Percentiles rank a stretch among this genome's conserved stretches.
phyloP scores from a whole-genome alignment of 176 grass and related monocot species.

The Luzula sylvatica region DNA sequence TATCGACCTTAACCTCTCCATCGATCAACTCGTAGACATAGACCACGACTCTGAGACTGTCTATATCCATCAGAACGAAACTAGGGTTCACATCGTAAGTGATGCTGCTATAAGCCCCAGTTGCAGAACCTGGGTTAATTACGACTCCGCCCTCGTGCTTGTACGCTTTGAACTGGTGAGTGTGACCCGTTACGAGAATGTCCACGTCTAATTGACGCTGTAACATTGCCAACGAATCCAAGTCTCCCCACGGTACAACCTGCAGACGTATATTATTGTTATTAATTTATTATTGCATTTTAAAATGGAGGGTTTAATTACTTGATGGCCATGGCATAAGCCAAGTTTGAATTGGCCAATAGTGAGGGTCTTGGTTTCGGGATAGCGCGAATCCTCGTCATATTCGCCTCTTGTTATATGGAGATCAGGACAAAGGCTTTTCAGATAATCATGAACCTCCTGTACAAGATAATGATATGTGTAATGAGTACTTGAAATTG shows the following conservation, averaged over 20 bases:
- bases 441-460: slow-evolving; percentile 97
- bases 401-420: slow-evolving; percentile 90
- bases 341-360: slow-evolving; percentile 99
- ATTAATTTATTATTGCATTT: too few relatives aligned
- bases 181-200: slow-evolving; percentile 96
- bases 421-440: slow-evolving; percentile 94
- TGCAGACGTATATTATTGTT: slow-evolving; percentile 13
- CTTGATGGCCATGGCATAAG: slow-evolving; percentile 95
- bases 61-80: slow-evolving; percentile 97
- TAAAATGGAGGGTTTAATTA: slow-evolving; percentile 20
- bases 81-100: slow-evolving; percentile 93
- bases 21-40: slow-evolving; percentile 97
- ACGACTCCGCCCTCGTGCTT: slow-evolving; percentile 94
- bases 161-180: slow-evolving; percentile 93
- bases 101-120: slow-evolving; percentile 85
- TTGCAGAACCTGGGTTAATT: slow-evolving; percentile 89
- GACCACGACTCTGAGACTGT: slow-evolving; percentile 86
- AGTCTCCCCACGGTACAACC: slow-evolving; percentile 93
- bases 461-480: slow-evolving; percentile 11
- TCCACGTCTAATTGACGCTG: slow-evolving; percentile 94
- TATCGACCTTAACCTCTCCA: slow-evolving; percentile 95
- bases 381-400: slow-evolving; percentile 88
- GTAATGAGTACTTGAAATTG: too few relatives aligned
- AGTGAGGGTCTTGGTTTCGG: slow-evolving; percentile 85
- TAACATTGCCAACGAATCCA: slow-evolving; percentile 94